These are phyloP conservation scores for Mucor saturninus DNA, from an alignment of 371 early-diverging fungal species.

Conservation along the genomic window DNA sequence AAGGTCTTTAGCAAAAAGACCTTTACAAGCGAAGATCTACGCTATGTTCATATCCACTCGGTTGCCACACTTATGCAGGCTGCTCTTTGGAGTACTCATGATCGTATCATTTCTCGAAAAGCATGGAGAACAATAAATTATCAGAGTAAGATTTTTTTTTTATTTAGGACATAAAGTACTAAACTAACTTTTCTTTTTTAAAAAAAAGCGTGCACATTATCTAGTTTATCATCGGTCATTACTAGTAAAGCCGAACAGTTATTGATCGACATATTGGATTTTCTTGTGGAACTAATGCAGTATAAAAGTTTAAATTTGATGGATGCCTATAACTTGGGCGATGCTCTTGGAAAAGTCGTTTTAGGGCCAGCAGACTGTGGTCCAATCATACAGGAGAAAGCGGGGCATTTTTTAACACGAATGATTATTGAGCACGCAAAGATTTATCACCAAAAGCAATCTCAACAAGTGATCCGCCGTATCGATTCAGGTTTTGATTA, in stretches of 20 bases:
- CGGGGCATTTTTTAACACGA: slow-evolving; percentile 48
- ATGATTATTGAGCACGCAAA: slow-evolving; percentile 53
- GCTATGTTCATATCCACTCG: slow-evolving; percentile 44
- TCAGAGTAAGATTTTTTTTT: slow-evolving; percentile 36
- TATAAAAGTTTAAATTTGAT: slow-evolving; percentile 46
- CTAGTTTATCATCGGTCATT: slow-evolving; percentile 34
- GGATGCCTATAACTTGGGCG: slow-evolving; percentile 49
- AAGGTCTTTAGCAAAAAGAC: slow-evolving; percentile 46
- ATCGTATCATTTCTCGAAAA: slow-evolving; percentile 50
- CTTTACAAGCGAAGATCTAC: slow-evolving; percentile 40
- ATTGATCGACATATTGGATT: slow-evolving; percentile 47
- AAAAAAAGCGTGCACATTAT: slow-evolving; percentile 42
- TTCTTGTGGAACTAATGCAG: slow-evolving; percentile 45
- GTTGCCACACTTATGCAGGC: slow-evolving; percentile 58
- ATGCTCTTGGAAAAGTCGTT: slow-evolving; percentile 53
- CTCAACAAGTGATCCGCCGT: slow-evolving; percentile 20
- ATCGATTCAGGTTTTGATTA: slow-evolving; percentile 34
- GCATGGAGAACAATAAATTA: slow-evolving; percentile 53
- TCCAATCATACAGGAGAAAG: slow-evolving; percentile 49
- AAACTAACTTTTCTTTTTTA: not conserved
- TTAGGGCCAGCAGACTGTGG: slow-evolving; percentile 50
- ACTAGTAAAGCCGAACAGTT: slow-evolving; percentile 35
- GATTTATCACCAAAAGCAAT: slow-evolving; percentile 21
- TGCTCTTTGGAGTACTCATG: slow-evolving; percentile 47
- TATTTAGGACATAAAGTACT: not conserved